Conservation (phyloP, 805 yeast species). For the Cyberlindnera subsufficiens region DNA sequence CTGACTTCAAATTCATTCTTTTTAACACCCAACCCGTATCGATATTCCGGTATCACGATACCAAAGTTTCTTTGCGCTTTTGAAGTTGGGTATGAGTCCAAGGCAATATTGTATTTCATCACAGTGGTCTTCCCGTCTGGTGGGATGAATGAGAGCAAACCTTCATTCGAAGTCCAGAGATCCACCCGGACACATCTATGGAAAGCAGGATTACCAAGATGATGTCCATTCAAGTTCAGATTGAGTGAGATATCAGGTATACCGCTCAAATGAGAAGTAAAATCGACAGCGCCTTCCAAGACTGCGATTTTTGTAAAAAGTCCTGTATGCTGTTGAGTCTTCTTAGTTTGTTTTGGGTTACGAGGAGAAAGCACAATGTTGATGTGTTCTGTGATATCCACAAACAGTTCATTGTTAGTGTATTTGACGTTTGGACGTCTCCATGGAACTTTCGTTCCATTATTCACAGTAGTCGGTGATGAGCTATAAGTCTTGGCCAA, state of each 20-base stretch:
- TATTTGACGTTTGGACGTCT: constrained; percentile 64
- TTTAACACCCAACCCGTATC: constrained; percentile 28
- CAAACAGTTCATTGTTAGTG: constrained; percentile 77
- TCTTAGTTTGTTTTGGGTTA: constrained; percentile 19
- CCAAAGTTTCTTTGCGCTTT: constrained; percentile 19
- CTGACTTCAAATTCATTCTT: constrained; percentile 34
- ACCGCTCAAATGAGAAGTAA: constrained; percentile 71
- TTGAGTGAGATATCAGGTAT: constrained; percentile 62
- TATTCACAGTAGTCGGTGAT: constrained; percentile 4
- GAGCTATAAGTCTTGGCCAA: constrained; percentile 20
- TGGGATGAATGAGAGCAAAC: constrained; percentile 64
- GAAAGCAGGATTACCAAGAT: constrained; percentile 53
- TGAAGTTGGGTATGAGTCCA: constrained; percentile 24
- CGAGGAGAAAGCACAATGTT: constrained; percentile 41
- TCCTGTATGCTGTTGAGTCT: constrained; percentile 6
- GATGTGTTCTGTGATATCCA: constrained; percentile 70
- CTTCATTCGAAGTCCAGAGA: constrained; percentile 43
- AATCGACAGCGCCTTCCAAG: constrained; percentile 58
- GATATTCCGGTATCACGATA: constrained; percentile 24
- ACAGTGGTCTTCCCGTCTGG: constrained; percentile 76
- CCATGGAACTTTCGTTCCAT: constrained; percentile 56
- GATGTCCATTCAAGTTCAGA: constrained; percentile 40
- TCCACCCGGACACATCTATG: constrained; percentile 63
- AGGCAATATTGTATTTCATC: constrained; percentile 57
- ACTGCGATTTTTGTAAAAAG: constrained; percentile 41